Evolutionary conservation across 2,329 filamentous ascomycete species (phyloP).

Genomic region (Diaporthe longicolla): DNA sequence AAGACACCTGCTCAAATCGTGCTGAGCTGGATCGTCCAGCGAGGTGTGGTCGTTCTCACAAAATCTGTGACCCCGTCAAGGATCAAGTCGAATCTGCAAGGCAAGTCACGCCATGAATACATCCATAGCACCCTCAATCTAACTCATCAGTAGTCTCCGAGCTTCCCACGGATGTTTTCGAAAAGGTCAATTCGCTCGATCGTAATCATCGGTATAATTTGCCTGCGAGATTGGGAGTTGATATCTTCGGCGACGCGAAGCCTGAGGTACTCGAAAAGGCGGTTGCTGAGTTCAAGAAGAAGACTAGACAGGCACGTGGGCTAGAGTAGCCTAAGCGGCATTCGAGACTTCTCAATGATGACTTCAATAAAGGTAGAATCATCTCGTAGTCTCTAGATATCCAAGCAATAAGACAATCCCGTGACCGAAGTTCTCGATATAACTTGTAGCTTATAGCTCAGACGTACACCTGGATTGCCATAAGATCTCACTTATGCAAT

Average conservation of each 20-base stretch:
- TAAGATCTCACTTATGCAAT: neutral
- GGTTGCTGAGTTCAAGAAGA: constrained; percentile 41
- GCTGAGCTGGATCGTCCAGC: constrained; percentile 68
- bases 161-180: constrained; percentile 37
- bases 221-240: constrained; percentile 36
- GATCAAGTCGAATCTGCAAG: constrained; percentile 62
- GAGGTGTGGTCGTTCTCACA: constrained; percentile 66
- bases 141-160: constrained; percentile 35
- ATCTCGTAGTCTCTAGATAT: neutral
- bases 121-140: neutral
- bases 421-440: neutral
- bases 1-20: constrained; percentile 68
- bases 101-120: constrained; percentile 9
- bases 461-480: too few species aligned
- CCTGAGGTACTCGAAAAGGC: constrained; percentile 40
- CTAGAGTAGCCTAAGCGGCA: constrained; percentile 16
- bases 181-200: constrained; percentile 37
- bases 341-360: neutral
- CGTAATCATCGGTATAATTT: constrained; percentile 41
- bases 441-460: neutral
- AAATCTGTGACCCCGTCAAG: constrained; percentile 68
- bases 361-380: neutral
- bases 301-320: constrained; percentile 39
- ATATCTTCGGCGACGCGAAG: constrained; percentile 43
- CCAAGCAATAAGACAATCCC: neutral